Evolutionary conservation across 2,329 filamentous ascomycete genomes (phyloP).

Genomic region (Alternaria sp.): DNA sequence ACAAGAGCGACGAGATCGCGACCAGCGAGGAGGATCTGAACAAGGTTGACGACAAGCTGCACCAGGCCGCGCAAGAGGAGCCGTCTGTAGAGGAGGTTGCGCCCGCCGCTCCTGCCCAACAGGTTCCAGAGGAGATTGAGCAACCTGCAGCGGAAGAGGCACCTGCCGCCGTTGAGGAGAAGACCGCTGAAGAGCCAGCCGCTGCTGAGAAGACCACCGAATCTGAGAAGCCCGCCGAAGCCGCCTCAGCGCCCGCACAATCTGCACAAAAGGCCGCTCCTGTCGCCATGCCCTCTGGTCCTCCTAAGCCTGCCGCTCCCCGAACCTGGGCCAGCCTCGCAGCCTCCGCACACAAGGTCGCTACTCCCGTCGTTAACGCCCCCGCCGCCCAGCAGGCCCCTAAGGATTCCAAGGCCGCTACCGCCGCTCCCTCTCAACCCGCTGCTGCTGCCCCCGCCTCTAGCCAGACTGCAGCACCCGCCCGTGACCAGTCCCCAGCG

Average conservation of each 20-base stretch:
- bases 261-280: slow-evolving; percentile 64
- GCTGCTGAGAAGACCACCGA: slow-evolving; percentile 48
- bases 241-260: slow-evolving; percentile 64
- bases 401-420: slow-evolving; percentile 42
- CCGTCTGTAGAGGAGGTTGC: slow-evolving; percentile 34
- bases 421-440: slow-evolving; percentile 45
- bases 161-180: slow-evolving; percentile 51
- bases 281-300: slow-evolving; percentile 64
- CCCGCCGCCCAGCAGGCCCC: slow-evolving; percentile 43
- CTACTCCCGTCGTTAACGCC: slow-evolving; percentile 52
- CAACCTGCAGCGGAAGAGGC: slow-evolving; percentile 51
- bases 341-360: slow-evolving; percentile 58
- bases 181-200: slow-evolving; percentile 40
- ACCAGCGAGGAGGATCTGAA: slow-evolving; percentile 56
- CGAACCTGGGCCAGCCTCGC: slow-evolving; percentile 78
- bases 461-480: slow-evolving; percentile 43
- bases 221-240: slow-evolving; percentile 69
- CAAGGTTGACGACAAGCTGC: slow-evolving; percentile 76
- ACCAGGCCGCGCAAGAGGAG: slow-evolving; percentile 62
- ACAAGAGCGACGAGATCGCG: slow-evolving; percentile 47
- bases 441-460: slow-evolving; percentile 34
- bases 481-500: slow-evolving; percentile 48
- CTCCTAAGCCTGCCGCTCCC: slow-evolving; percentile 64
- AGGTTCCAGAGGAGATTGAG: slow-evolving; percentile 46
- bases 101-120: slow-evolving; percentile 49